These are phyloP conservation scores for Aegilops sharonensis DNA, from an alignment of 176 grass and related monocot species.

Conservation along the genomic window DNA sequence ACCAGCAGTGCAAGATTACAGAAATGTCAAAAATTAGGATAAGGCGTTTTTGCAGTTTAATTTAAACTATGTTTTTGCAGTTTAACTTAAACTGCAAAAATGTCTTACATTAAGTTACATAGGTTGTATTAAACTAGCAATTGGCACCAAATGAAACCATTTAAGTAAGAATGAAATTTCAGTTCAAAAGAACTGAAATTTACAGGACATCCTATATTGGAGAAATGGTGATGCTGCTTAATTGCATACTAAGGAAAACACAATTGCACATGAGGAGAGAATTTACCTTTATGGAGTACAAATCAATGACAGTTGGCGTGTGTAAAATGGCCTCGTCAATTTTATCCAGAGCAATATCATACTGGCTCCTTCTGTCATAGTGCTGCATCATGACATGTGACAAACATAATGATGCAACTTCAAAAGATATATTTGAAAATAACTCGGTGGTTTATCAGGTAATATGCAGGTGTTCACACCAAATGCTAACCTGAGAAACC, in stretches of 20 bases:
- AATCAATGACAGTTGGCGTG: constrained; percentile 96
- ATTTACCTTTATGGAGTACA: constrained; percentile 90
- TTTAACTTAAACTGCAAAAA: too few relatives aligned
- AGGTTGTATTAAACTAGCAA: neutral
- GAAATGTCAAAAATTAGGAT: neutral
- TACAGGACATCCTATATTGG: neutral
- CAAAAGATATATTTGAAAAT: constrained; percentile 20
- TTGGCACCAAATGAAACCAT: neutral
- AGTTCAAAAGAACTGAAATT: constrained; percentile 2
- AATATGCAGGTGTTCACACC: constrained; percentile 15
- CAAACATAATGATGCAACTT: constrained; percentile 15
- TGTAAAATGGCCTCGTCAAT: constrained; percentile 92
- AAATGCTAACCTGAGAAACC: constrained; percentile 87
- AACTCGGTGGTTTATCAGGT: constrained; percentile 5
- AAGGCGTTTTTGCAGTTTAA: too few relatives aligned
- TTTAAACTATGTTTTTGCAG: too few relatives aligned
- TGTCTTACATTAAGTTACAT: too few relatives aligned
- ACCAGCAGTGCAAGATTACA: neutral
- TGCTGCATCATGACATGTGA: constrained; percentile 60
- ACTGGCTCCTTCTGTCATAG: constrained; percentile 85
- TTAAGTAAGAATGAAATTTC: neutral
- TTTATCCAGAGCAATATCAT: constrained; percentile 78
- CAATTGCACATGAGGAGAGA: neutral
- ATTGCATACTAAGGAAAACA: neutral
- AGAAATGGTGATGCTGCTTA: neutral